Conservation (phyloP, 345 rosid species). For the Hypericum perforatum region DNA sequence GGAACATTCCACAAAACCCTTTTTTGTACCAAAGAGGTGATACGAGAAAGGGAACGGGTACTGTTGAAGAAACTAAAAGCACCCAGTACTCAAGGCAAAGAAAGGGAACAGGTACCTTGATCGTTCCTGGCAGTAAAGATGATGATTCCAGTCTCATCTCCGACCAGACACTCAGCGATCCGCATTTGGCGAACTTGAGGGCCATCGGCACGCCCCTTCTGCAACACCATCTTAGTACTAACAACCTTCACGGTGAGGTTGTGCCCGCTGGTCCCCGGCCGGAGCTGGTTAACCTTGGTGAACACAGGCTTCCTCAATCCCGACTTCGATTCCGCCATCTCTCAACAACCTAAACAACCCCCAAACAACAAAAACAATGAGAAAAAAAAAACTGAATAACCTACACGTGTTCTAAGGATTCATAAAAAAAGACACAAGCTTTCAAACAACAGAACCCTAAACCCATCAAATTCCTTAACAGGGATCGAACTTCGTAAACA, state of each 20-base stretch:
- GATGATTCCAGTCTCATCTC: constrained; percentile 36
- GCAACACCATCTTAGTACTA: constrained; percentile 19
- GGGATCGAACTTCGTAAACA: no score
- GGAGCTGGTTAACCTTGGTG: constrained; percentile 34
- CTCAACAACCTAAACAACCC: no score
- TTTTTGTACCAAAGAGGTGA: no score
- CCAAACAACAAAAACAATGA: no score
- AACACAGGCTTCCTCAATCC: constrained; percentile 37
- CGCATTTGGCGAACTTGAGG: constrained; percentile 24
- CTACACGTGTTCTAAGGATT: no score
- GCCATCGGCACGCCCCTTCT: constrained; percentile 25
- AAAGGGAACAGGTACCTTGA: constrained; percentile 19
- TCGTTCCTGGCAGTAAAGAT: constrained; percentile 37
- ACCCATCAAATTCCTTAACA: no score
- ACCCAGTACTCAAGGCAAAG: not conserved
- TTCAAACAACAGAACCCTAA: no score
- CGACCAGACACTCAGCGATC: constrained; percentile 41
- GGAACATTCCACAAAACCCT: no score
- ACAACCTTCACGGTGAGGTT: constrained; percentile 31
- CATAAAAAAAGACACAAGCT: no score
- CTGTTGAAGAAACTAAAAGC: not conserved
- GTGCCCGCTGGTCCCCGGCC: constrained; percentile 38
- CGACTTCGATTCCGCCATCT: constrained; percentile 11
- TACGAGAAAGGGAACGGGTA: no score
- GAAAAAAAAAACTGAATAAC: no score